phyloP scores from a whole-genome alignment of 345 rosid species.

The Brassica nigra region DNA sequence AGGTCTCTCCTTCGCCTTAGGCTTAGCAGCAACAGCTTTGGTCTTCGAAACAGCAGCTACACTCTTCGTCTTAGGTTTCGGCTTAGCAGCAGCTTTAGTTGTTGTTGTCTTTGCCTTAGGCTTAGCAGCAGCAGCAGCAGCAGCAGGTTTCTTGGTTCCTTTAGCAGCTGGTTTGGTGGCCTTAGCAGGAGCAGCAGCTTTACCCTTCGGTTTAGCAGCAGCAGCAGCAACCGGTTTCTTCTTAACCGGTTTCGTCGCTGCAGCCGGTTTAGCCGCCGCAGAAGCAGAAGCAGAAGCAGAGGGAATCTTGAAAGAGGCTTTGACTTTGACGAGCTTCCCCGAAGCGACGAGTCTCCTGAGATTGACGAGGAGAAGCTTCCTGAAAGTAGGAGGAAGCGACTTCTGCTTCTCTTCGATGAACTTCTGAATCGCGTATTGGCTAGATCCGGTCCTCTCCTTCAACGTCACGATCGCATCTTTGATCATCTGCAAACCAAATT shows the following conservation, averaged over 20 bases:
- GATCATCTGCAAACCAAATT: constrained; percentile 56
- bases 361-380: constrained; percentile 62
- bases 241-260: constrained; percentile 30
- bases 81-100: neutral
- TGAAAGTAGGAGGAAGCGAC: constrained; percentile 59
- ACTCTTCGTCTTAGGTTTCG: constrained; percentile 37
- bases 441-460: constrained; percentile 88
- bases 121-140: constrained; percentile 26
- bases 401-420: constrained; percentile 80
- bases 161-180: constrained; percentile 48
- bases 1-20: constrained; percentile 62
- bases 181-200: constrained; percentile 27
- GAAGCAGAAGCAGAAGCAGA: constrained; percentile 4
- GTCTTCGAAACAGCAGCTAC: constrained; percentile 43
- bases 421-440: constrained; percentile 83
- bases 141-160: constrained; percentile 22
- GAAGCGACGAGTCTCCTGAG: constrained; percentile 70
- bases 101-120: neutral
- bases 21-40: constrained; percentile 51
- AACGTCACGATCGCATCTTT: constrained; percentile 65
- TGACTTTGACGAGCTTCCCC: constrained; percentile 71
- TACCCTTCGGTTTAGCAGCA: constrained; percentile 39
- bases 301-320: constrained; percentile 72
- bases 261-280: constrained; percentile 7
- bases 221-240: constrained; percentile 35